Evolutionary conservation across 306 rosid species (phyloP), one percentile per base, ranked within the genome.

Genomic region (Cucumis melo): DNA sequence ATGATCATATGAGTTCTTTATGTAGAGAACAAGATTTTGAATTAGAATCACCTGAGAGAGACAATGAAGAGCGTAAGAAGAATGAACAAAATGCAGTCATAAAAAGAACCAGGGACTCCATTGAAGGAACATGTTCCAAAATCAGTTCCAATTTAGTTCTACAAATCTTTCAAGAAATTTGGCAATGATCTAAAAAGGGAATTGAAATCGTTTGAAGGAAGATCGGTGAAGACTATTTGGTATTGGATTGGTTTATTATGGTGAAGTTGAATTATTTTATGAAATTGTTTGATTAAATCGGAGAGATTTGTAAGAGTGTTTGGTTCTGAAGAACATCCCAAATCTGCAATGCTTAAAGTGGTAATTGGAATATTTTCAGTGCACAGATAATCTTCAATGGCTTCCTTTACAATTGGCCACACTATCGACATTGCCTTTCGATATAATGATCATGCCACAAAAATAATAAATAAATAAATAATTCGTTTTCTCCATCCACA

Each of bases 381-480:
- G 14, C 56, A 27, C 29, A 27, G 86, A 4, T 83, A 48, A 3
- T 23, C 56, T 4, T 17, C 66, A 50, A 84, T 71, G 11, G 90
- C 91, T 79, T 87, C 89, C 76, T 86, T 87, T 36, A 77, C 70
- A 4, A 83, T 74, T 13, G 59, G 83, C 84, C 80, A 84, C 6
- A 88, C 80, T 74, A 83, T 56, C 8, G 74, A 68, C 68, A 89
- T 81, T 41, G 16, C 86, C 58, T 83, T 84, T 80, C 55, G 72
- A 88, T 38, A 38, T 38, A 38, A 27, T 27, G 2, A 1, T 27
- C 1, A 27, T 27, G 29, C 2, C 29, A 27, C 29, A 27, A 27
- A 27, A 27, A 27, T 27, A 2, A 27, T 27, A 27, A 27, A 1
- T 0, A 27, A 27, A n/a, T n/a, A n/a, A n/a, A n/a, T n/a, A n/a